Percentiles rank a stretch among this genome's conserved stretches.
Evolutionary conservation across 228 moss, liverwort and hornwort genomes (phyloP).

Genomic region (Sphagnum magellanicum): DNA sequence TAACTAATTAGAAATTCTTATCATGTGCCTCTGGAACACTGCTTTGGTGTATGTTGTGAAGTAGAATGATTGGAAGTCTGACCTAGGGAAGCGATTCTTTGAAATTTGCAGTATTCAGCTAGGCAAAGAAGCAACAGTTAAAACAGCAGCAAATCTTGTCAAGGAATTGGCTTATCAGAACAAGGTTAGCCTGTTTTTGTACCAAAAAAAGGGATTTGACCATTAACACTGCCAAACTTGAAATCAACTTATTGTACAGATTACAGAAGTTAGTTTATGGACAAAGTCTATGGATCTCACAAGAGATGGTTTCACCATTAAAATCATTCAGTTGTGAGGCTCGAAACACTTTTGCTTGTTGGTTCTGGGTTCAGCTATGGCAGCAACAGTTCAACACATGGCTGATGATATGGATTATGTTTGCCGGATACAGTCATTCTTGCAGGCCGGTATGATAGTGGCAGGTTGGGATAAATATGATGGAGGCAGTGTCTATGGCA

Average conservation of each 20-base stretch:
- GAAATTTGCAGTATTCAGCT: slow-evolving; percentile 57
- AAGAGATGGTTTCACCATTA: too few species aligned
- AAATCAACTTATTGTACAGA: background rate
- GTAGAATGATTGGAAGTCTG: too few species aligned
- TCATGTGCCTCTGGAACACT: too few species aligned
- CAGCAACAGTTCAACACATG: too few species aligned
- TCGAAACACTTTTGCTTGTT: background rate
- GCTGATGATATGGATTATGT: background rate
- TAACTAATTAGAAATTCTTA: too few species aligned
- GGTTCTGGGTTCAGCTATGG: background rate
- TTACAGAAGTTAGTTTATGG: background rate
- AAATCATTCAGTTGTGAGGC: background rate
- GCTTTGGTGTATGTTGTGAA: too few species aligned
- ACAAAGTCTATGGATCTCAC: background rate
- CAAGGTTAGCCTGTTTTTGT: slow-evolving; percentile 40
- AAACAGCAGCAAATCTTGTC: slow-evolving; percentile 73
- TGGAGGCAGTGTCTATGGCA: slow-evolving; percentile 81
- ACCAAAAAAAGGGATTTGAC: background rate
- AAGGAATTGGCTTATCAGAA: slow-evolving; percentile 85
- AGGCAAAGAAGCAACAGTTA: slow-evolving; percentile 77
- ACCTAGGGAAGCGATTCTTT: background rate
- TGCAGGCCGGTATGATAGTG: slow-evolving; percentile 90
- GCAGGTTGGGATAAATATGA: slow-evolving; percentile 98
- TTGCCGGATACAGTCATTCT: slow-evolving; percentile 48
- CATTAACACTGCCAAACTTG: background rate